A percentile compares a stretch with the other conserved stretches of the same genome.
Evolutionary conservation across 495 filamentous ascomycete species (phyloP).

Genomic region (Aspergillus nidulans): DNA sequence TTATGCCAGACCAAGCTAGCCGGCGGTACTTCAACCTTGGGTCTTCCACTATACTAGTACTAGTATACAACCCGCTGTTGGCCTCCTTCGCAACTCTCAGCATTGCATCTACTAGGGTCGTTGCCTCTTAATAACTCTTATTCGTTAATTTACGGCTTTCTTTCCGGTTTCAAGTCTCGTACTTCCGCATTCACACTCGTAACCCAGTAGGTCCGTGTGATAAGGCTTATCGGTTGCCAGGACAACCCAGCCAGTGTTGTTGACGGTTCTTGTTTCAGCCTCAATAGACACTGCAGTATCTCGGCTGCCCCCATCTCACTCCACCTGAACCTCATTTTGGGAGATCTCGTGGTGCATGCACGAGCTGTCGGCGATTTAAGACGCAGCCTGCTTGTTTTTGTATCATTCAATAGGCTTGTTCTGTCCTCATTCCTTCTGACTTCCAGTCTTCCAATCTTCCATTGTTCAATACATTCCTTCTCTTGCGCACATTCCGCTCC

Average conservation of each 20-base stretch:
- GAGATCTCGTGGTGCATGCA: constrained; percentile 7
- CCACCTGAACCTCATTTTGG: background rate
- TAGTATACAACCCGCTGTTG: too few relatives aligned
- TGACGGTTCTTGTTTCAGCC: background rate
- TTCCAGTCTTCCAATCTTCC: background rate
- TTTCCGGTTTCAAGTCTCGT: too few relatives aligned
- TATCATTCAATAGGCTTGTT: constrained; percentile 16
- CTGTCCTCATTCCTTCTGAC: background rate
- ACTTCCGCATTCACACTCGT: too few relatives aligned
- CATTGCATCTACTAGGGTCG: too few relatives aligned
- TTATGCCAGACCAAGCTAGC: too few relatives aligned
- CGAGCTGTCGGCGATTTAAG: constrained; percentile 1
- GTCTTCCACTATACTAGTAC: too few relatives aligned
- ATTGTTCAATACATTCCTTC: constrained; percentile 6
- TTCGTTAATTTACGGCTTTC: too few relatives aligned
- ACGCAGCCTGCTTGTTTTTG: background rate
- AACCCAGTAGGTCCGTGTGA: too few relatives aligned
- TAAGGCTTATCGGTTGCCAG: constrained; percentile 23
- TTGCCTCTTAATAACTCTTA: too few relatives aligned
- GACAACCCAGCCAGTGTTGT: constrained; percentile 29
- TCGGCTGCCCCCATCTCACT: background rate
- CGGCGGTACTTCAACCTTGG: too few relatives aligned
- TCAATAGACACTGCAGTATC: background rate
- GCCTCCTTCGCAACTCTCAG: too few relatives aligned
- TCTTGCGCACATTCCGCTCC: constrained; percentile 29